Percentiles rank a stretch among this genome's conserved stretches.
phyloP scores from a whole-genome alignment of 2,329 filamentous ascomycete species.

The Pseudocercospora ulei region DNA sequence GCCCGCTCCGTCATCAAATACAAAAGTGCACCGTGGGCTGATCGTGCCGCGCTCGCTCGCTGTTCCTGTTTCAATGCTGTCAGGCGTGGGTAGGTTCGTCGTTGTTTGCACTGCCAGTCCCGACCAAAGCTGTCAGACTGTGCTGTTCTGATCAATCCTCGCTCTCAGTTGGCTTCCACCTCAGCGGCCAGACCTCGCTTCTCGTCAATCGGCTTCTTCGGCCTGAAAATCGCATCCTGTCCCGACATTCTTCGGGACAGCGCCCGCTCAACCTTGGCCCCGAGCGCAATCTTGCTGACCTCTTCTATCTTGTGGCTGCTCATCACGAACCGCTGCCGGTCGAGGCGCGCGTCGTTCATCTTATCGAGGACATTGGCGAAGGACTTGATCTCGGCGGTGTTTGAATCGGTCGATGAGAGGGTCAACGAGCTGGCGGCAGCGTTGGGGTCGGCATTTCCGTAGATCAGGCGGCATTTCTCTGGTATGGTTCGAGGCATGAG shows the following conservation, averaged over 20 bases:
- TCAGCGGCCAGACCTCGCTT: constrained; percentile 18
- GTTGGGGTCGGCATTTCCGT: constrained; percentile 19
- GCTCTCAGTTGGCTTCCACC: constrained; percentile 15
- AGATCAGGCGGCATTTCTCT: constrained; percentile 19
- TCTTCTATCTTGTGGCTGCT: constrained; percentile 71
- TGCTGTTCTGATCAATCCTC: constrained; percentile 9
- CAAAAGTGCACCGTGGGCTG: not conserved
- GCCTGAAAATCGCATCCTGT: constrained; percentile 71
- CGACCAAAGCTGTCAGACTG: not conserved
- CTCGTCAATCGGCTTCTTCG: constrained; percentile 25
- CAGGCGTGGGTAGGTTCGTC: constrained; percentile 5
- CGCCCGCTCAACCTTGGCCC: constrained; percentile 82
- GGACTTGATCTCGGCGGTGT: constrained; percentile 57
- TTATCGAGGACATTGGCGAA: constrained; percentile 73
- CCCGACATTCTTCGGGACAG: constrained; percentile 75
- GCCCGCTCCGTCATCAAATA: not conserved
- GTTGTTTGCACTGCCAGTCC: not conserved
- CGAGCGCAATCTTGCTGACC: constrained; percentile 75
- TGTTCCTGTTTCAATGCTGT: constrained; percentile 7
- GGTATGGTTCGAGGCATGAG: constrained; percentile 20
- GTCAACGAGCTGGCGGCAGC: constrained; percentile 26
- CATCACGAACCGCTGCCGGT: constrained; percentile 69
- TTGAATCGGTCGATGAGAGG: constrained; percentile 39
- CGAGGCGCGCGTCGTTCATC: constrained; percentile 79
- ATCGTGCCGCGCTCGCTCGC: not conserved